Conservation (phyloP, 2,329 filamentous ascomycete genomes). For the Colletotrichum sp. region DNA sequence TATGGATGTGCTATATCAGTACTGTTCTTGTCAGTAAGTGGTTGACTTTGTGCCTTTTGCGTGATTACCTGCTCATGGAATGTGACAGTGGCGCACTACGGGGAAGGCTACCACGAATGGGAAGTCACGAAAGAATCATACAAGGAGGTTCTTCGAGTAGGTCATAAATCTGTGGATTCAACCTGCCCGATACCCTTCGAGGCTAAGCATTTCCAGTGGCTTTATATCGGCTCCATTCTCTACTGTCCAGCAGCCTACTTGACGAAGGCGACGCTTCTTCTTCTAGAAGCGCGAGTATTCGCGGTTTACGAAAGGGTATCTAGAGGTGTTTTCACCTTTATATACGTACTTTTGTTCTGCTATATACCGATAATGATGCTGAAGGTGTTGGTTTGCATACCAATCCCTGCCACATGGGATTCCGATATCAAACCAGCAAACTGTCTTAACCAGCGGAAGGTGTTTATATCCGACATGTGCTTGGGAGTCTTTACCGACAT, state of each 20-base stretch:
- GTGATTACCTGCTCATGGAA: not conserved
- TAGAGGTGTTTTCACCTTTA: conserved; percentile 29
- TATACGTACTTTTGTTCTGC: conserved; percentile 24
- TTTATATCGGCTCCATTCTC: conserved; percentile 28
- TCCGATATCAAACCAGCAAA: conserved; percentile 25
- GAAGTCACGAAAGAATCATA: conserved; percentile 21
- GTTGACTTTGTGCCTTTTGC: accelerated
- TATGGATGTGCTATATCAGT: not conserved
- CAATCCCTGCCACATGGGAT: conserved; percentile 26
- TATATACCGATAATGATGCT: conserved; percentile 29
- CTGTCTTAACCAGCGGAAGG: conserved; percentile 21
- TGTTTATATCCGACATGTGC: conserved; percentile 36
- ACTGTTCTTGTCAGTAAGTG: not conserved
- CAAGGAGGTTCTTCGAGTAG: conserved; percentile 10
- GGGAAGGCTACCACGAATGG: conserved; percentile 24
- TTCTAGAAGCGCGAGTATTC: conserved; percentile 35
- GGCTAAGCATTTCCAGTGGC: conserved; percentile 20
- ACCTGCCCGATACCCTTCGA: not conserved
- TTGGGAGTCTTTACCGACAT: conserved; percentile 35
- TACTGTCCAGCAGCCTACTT: conserved; percentile 32
- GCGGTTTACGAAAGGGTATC: conserved; percentile 25
- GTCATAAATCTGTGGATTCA: not conserved
- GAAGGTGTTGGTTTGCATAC: conserved; percentile 27
- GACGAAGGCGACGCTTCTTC: conserved; percentile 31
- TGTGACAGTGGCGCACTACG: conserved; percentile 21